Conservation (phyloP, 495 filamentous ascomycete species). For the Tuber melanosporum region DNA sequence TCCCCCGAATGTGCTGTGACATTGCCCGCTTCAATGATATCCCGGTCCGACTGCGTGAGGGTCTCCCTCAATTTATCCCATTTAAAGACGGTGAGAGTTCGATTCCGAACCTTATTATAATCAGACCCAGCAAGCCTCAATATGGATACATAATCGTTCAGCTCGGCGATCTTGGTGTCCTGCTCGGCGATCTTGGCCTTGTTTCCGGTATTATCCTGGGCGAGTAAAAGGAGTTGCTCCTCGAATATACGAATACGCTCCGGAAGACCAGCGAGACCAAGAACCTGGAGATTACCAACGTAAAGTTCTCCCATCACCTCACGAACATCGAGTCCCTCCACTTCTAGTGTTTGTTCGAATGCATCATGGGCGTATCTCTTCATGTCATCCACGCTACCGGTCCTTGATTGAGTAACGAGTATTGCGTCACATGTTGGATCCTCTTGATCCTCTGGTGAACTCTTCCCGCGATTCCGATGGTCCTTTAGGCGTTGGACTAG, state of each 20-base stretch:
- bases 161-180: neutral
- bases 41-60: neutral
- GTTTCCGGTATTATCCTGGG: neutral
- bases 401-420: constrained; percentile 16
- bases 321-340: constrained; percentile 12
- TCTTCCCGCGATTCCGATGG: neutral
- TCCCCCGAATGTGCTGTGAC: neutral
- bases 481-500: neutral
- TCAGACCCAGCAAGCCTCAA: neutral
- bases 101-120: neutral
- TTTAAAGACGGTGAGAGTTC: neutral
- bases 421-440: constrained; percentile 16
- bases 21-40: neutral
- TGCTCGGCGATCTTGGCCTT: too few relatives aligned
- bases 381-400: constrained; percentile 6
- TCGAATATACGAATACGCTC: neutral
- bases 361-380: constrained; percentile 13
- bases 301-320: constrained; percentile 11
- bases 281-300: constrained; percentile 13
- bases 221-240: too few relatives aligned
- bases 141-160: neutral
- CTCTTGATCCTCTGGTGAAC: constrained; percentile 6
- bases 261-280: constrained; percentile 2
- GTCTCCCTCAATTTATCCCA: neutral
- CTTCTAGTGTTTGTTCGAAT: constrained; percentile 9